Evolutionary conservation across 352 stramenopile genomes (phyloP).

Genomic region (Thalassiosira sp.): DNA sequence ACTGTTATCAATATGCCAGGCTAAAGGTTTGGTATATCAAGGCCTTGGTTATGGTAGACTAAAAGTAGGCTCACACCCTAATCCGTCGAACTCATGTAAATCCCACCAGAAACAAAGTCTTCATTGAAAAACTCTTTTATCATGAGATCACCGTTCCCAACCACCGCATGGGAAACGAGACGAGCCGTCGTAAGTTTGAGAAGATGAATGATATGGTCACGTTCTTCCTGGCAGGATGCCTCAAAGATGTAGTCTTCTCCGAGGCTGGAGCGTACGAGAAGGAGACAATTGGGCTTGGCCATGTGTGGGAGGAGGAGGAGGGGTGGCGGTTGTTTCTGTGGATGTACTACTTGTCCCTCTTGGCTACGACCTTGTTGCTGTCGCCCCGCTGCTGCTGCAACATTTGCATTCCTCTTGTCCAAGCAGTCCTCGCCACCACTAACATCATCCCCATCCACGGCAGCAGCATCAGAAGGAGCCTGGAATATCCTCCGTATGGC

Average conservation of each 20-base stretch:
- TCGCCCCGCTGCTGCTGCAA: no score
- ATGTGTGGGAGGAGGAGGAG: not conserved
- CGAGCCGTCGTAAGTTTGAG: constrained; percentile 51
- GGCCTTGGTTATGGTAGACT: no score
- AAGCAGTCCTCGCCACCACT: constrained; percentile 2
- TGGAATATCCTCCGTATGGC: constrained; percentile 42
- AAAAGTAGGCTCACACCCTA: no score
- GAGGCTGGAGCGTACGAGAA: constrained; percentile 46
- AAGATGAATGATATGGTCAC: constrained; percentile 47
- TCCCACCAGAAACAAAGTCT: not conserved
- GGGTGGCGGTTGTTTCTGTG: not conserved
- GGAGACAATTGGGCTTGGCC: constrained; percentile 39
- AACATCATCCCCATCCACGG: no score
- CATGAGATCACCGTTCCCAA: constrained; percentile 38
- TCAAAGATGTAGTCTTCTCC: constrained; percentile 53
- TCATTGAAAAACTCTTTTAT: constrained; percentile 52
- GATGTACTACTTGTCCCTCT: no score
- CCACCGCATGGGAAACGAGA: constrained; percentile 47
- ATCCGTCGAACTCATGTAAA: not conserved
- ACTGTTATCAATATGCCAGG: no score
- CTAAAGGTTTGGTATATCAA: no score
- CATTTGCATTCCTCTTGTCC: constrained; percentile 8
- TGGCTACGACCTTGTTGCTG: no score
- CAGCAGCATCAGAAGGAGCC: no score
- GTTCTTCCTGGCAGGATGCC: constrained; percentile 37